Conservation (phyloP, 306 rosid species). For the Cicer pinnatifidum region DNA sequence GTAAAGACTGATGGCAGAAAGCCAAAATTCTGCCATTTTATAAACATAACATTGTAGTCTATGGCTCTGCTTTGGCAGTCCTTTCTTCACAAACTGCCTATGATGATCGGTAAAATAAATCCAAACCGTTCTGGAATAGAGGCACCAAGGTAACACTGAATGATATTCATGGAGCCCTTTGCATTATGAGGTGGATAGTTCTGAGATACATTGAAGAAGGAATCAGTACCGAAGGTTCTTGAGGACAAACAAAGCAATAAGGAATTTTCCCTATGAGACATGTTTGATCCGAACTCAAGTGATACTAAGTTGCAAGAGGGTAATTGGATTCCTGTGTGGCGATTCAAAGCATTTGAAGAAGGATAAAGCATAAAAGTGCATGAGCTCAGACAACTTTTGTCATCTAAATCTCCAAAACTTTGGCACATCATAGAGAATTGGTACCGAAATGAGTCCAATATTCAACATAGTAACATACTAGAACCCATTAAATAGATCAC, state of each 20-base stretch:
- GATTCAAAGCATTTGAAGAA: too few relatives aligned
- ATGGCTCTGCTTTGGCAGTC: not conserved
- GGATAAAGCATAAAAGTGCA: too few relatives aligned
- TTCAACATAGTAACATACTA: slow-evolving; percentile 76
- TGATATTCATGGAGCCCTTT: not conserved
- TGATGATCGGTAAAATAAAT: not conserved
- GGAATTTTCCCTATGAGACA: slow-evolving; percentile 74
- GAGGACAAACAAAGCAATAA: slow-evolving; percentile 52
- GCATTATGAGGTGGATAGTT: not conserved
- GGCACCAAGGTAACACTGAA: not conserved
- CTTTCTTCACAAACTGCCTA: not conserved
- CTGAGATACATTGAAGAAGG: not conserved
- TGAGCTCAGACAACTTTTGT: too few relatives aligned
- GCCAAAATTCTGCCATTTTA: not conserved
- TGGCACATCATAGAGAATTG: slow-evolving; percentile 45
- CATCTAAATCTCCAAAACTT: too few relatives aligned
- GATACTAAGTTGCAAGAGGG: slow-evolving; percentile 58
- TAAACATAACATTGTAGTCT: not conserved
- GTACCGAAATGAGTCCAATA: slow-evolving; percentile 66
- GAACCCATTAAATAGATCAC: slow-evolving; percentile 75
- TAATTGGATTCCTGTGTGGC: too few relatives aligned
- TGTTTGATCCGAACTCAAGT: slow-evolving; percentile 75
- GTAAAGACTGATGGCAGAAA: not conserved
- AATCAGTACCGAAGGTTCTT: slow-evolving; percentile 58
- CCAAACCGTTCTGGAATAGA: not conserved